phyloP scores from a whole-genome alignment of 495 filamentous ascomycete genomes.

The Platismatia glauca region DNA sequence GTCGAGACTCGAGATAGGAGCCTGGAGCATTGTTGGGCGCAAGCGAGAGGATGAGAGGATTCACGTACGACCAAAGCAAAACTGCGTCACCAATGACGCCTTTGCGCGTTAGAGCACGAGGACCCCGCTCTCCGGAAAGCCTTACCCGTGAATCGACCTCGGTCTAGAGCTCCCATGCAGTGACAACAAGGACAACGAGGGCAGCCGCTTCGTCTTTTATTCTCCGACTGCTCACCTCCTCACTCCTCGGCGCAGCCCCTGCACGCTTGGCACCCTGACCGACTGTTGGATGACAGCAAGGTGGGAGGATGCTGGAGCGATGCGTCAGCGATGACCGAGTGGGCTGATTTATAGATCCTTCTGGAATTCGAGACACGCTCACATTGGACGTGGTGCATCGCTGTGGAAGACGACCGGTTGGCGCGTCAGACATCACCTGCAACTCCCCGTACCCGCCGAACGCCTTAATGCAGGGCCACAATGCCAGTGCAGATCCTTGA shows the following conservation, averaged over 20 bases:
- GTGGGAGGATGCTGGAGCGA: neutral
- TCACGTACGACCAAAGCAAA: no score
- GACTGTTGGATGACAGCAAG: neutral
- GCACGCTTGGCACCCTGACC: neutral
- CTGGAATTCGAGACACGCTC: neutral
- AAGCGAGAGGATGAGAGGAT: neutral
- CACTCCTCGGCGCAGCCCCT: neutral
- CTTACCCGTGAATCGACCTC: constrained; percentile 10
- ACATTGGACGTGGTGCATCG: no score
- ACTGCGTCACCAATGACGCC: constrained; percentile 16
- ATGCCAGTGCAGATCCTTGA: neutral
- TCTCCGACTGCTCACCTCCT: neutral
- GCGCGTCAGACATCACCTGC: neutral
- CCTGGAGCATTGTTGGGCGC: neutral
- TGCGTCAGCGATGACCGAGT: neutral
- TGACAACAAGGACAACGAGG: neutral
- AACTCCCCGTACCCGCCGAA: neutral
- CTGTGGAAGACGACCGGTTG: neutral
- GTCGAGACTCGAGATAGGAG: neutral
- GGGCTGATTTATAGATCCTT: neutral
- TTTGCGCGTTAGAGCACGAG: constrained; percentile 12
- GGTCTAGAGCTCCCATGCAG: constrained; percentile 11
- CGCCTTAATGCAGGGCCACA: neutral
- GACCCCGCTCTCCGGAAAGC: constrained; percentile 12
- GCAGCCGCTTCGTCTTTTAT: neutral